These are phyloP conservation scores for Trichoderma breve DNA, from an alignment of 2,329 filamentous ascomycete species.

Conservation along the genomic window DNA sequence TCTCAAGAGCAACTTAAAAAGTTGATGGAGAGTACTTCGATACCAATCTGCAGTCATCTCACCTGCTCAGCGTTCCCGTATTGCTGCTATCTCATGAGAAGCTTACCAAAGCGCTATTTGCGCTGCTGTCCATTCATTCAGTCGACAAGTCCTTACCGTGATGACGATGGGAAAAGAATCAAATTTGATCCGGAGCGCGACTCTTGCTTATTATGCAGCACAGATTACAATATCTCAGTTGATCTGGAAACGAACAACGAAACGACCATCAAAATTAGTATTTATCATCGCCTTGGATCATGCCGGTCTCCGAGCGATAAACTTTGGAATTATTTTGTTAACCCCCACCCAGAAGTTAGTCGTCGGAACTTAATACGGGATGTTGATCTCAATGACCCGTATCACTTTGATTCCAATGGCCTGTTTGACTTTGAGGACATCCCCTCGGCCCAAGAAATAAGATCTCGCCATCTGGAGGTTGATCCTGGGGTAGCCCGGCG, in stretches of 20 bases:
- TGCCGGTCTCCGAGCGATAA: background rate
- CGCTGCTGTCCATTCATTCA: background rate
- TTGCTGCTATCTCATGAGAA: background rate
- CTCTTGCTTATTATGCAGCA: background rate
- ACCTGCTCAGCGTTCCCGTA: background rate
- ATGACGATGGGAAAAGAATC: background rate
- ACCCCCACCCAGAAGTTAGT: accelerated
- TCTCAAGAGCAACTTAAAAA: background rate
- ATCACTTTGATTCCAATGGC: no score
- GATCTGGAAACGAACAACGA: background rate
- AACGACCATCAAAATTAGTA: background rate
- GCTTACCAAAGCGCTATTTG: background rate
- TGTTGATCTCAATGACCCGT: no score
- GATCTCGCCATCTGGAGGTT: background rate
- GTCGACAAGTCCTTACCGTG: background rate
- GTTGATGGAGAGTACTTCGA: background rate
- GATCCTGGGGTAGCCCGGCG: background rate
- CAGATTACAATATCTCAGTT: background rate
- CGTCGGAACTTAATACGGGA: accelerated
- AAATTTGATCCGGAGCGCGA: background rate
- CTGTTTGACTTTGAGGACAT: background rate
- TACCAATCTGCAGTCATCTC: background rate
- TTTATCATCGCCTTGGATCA: background rate
- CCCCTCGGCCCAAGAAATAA: background rate
- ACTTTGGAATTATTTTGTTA: background rate